Conservation (phyloP, 2,329 filamentous ascomycete species). For the Claviceps cyperi region DNA sequence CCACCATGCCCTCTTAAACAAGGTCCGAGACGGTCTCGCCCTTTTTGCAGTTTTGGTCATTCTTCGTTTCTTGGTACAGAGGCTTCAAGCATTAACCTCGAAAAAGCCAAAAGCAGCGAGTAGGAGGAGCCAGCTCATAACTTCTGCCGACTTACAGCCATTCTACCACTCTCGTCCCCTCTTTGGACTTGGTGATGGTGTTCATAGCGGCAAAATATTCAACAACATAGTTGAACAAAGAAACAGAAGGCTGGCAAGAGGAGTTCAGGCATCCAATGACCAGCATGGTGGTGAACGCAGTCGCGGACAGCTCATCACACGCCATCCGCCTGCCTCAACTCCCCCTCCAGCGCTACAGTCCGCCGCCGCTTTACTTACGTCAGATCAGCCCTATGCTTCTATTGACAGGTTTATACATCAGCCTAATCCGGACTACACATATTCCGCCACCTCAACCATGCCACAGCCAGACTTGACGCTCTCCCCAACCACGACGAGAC, state of each 20-base stretch:
- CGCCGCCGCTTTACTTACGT: slow-evolving; percentile 27
- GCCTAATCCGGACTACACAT: slow-evolving; percentile 35
- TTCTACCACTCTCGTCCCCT: slow-evolving; percentile 8
- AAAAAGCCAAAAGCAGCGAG: not conserved
- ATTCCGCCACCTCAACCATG: slow-evolving; percentile 17
- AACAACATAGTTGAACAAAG: slow-evolving; percentile 1
- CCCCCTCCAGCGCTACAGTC: slow-evolving; percentile 28
- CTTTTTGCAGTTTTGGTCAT: slow-evolving; percentile 22
- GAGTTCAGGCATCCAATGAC: not conserved
- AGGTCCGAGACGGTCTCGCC: slow-evolving; percentile 16
- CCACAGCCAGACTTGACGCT: slow-evolving; percentile 13
- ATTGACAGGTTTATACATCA: slow-evolving; percentile 30
- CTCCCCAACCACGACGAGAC: slow-evolving; percentile 21
- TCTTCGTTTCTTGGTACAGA: slow-evolving; percentile 16
- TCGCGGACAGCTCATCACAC: slow-evolving; percentile 19
- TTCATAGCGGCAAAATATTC: slow-evolving; percentile 3
- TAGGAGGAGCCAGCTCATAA: slow-evolving; percentile 5
- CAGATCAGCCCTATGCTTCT: slow-evolving; percentile 15
- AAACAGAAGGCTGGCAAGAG: slow-evolving; percentile 1
- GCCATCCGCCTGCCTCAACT: slow-evolving; percentile 31
- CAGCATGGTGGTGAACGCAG: slow-evolving; percentile 11
- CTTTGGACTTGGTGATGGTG: slow-evolving; percentile 16
- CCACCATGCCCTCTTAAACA: slow-evolving; percentile 11
- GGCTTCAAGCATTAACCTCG: slow-evolving; percentile 6
- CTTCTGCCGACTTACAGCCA: slow-evolving; percentile 3